Percentiles rank a stretch among this genome's conserved stretches.
phyloP scores from a whole-genome alignment of 352 stramenopile genomes.

The Phytophthora quininea region DNA sequence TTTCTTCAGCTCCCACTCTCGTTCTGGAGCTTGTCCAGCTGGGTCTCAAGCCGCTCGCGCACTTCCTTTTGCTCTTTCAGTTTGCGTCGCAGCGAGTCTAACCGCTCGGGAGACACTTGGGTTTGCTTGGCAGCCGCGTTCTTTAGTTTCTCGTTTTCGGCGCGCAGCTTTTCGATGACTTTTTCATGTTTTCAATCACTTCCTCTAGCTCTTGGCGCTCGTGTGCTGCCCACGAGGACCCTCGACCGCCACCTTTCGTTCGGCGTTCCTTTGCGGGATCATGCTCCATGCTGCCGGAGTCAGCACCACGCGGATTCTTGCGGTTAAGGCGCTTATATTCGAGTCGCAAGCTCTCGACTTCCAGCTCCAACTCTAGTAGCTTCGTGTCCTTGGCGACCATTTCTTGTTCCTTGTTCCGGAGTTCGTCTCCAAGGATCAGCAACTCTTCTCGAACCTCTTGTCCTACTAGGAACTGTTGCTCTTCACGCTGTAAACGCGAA shows the following conservation, averaged over 20 bases:
- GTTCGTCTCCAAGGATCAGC: constrained; percentile 41
- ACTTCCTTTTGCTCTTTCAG: constrained; percentile 56
- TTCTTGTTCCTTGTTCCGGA: constrained; percentile 57
- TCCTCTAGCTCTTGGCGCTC: constrained; percentile 73
- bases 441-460: constrained; percentile 61
- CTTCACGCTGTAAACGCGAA: constrained; percentile 44
- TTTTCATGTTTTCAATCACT: constrained; percentile 85
- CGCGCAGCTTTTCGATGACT: constrained; percentile 80
- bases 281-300: constrained; percentile 1
- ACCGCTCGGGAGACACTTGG: constrained; percentile 41
- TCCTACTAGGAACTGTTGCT: constrained; percentile 49
- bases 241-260: constrained; percentile 12
- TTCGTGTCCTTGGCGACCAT: constrained; percentile 65
- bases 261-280: constrained; percentile 16
- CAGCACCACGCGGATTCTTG: constrained; percentile 23
- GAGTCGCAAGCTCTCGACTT: constrained; percentile 71
- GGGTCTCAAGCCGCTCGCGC: constrained; percentile 39
- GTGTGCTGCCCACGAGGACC: constrained; percentile 21
- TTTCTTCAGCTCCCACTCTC: constrained; percentile 52
- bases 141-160: constrained; percentile 72
- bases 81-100: constrained; percentile 50
- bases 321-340: constrained; percentile 66
- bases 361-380: constrained; percentile 70
- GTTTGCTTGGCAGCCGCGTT: constrained; percentile 34
- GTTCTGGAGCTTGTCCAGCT: constrained; percentile 47